Base-by-base conservation (phyloP, 768 basidiomycete genomes). In the Termitomyces sp. region DNA sequence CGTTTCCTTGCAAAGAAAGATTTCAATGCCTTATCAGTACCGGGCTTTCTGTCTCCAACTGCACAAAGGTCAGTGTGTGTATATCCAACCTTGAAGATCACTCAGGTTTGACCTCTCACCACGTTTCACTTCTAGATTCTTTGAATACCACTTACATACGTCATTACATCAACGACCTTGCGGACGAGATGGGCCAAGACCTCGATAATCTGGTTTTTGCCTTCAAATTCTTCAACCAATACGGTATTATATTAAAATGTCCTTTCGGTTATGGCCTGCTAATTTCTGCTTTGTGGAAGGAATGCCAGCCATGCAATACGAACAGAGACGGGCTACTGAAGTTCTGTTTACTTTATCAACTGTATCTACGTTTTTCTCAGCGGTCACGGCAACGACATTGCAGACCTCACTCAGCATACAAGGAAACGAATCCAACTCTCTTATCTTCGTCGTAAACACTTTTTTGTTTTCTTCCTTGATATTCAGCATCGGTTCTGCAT, bases 331-430 rank as follows among this genome's bases (percentile, higher is more conserved):
- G 5, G 58, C 58, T 20, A 58, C 56, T 11, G 62, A 63, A 16
- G 50, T 55, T 13, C 31, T 63, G 30, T 34, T 59, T 7, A 64
- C 58, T 20, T 42, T 70, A 20, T 61, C 65, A 2, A 66, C 68
- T 6, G 59, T 65, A 4, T 61, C 69, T 1, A 70, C 68, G 11
- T 69, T 72, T 51, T 71, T 72, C 58, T 71, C 71, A 0, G 70
- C 66, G 5, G 71, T 71, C 16, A 70, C 69, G 9, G 70, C 68
- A 22, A 67, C 63, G 7, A 67, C 46, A 13, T 55, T 70, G 18
- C 63, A 66, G 53, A 64, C 60, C 20, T 65, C 66, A 27, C 57
- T 47, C 54, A 44, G 22, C 36, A 46, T 36, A 31, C 52, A 50
- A 34, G 37, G 18, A 37, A 36, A 22, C 42, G 33, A 22, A 15